Percentiles rank a stretch among this genome's conserved stretches.
Evolutionary conservation across 1,284 basidiomycete genomes (phyloP).

Genomic region (Trichosporon sp.): DNA sequence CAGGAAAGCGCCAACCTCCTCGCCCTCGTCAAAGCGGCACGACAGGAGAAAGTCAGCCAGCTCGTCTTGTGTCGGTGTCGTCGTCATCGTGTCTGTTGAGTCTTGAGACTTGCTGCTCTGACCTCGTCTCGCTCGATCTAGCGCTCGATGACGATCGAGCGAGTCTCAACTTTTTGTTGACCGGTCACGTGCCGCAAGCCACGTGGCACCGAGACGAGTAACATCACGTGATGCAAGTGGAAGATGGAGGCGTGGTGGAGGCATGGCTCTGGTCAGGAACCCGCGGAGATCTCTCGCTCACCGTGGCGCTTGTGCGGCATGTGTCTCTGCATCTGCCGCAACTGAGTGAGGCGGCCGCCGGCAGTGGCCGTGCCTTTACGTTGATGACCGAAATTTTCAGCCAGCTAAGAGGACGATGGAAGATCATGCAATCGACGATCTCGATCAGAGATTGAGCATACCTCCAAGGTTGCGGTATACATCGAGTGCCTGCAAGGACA

Average conservation of each 20-base stretch:
- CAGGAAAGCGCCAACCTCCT: conserved; percentile 65
- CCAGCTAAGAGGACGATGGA: no score
- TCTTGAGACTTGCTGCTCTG: background rate
- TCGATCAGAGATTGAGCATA: no score
- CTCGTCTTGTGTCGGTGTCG: conserved; percentile 54
- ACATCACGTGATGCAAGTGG: background rate
- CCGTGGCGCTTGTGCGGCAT: background rate
- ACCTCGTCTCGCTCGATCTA: background rate
- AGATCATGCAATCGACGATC: no score
- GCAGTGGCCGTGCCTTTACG: background rate
- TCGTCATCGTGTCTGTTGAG: conserved; percentile 13
- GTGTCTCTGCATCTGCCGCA: no score
- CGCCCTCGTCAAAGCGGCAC: conserved; percentile 76
- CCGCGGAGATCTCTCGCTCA: no score
- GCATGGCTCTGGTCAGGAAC: background rate
- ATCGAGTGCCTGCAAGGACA: no score
- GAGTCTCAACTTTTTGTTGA: background rate
- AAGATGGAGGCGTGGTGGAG: background rate
- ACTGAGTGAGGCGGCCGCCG: no score
- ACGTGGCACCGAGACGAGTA: background rate
- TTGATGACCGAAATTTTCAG: no score
- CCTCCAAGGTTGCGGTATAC: no score
- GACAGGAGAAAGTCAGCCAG: conserved; percentile 70
- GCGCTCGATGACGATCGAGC: background rate
- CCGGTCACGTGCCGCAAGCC: background rate